Evolutionary conservation across 805 yeast species (phyloP), one percentile per base, ranked within the genome.

Genomic region (Saccharomycopsis selenospora): DNA sequence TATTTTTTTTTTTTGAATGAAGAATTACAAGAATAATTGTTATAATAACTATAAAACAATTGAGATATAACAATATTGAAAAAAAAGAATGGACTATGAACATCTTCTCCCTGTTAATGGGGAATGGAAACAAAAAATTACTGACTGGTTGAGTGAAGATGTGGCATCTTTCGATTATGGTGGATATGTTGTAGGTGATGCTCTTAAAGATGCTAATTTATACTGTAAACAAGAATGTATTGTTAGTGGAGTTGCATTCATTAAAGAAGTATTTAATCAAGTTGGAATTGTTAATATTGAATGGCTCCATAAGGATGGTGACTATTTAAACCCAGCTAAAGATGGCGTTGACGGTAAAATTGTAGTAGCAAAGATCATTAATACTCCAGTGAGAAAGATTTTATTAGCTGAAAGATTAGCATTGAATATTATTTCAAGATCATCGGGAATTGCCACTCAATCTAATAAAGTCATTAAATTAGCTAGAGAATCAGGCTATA

Each of bases 131-230:
- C 76, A 75, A 45, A 82, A 81, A 52, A 78, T 91, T 53, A 78
- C 88, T 7, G 71, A 68, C 40, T 90, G 87, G 82, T 69, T 90
- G 11, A 70, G 76, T 3, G 98, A 90, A 60, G 98, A 90, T 59
- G 91, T 85, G 13, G 97, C 98, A 1, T 79, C 95, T 0, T 91
- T 91, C 58, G 98, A 90, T 63, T 85, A 82, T 58, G 98, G 98
- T 28, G 98, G 96, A 2, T 87, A 69, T 59, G 98, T 91, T 2
- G 98, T 91, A n/a, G 97, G 98, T 10, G 73, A 75, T 47, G 81
- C 73, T 40, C 56, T 57, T 2, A 84, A 86, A 59, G 70, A 79
- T 2, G 97, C 95, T 2, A 79, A 86, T 2, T 69, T 90, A 40
- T 83, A 76, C 66, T 85, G 95, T 72, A 90, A 90, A 65, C 82